Conservation (phyloP, 768 basidiomycete genomes). For the Phaeotremella skinneri region DNA sequence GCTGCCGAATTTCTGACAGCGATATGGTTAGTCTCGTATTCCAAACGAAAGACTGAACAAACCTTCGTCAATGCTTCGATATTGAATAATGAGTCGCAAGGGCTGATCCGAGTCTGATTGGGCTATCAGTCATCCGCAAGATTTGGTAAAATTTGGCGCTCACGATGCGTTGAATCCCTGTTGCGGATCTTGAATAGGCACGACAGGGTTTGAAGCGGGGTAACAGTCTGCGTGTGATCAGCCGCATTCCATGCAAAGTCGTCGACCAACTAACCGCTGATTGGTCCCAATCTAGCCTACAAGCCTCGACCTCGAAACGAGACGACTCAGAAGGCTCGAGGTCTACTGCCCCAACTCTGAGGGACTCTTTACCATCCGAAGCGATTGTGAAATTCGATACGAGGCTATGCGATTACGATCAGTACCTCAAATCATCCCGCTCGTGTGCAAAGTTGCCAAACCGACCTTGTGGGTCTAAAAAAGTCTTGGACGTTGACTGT, state of each 20-base stretch:
- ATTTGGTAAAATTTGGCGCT: constrained; percentile 27
- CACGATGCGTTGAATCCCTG: constrained; percentile 60
- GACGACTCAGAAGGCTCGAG: constrained; percentile 16
- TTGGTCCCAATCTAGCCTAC: constrained; percentile 8
- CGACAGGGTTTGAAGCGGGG: constrained; percentile 69
- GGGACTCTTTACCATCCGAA: constrained; percentile 69
- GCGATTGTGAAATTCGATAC: constrained; percentile 90
- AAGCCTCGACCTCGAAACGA: constrained; percentile 22
- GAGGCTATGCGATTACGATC: constrained; percentile 58
- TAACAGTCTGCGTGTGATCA: constrained; percentile 62
- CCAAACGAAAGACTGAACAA: neutral
- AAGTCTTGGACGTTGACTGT: constrained; percentile 95
- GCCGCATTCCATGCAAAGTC: constrained; percentile 51
- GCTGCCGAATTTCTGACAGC: constrained; percentile 9
- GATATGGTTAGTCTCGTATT: neutral
- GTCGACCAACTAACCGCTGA: constrained; percentile 54
- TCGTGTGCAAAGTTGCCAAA: neutral
- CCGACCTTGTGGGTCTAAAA: constrained; percentile 79
- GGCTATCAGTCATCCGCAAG: constrained; percentile 56
- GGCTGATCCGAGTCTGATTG: constrained; percentile 26
- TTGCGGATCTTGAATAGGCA: constrained; percentile 80
- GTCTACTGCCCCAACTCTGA: constrained; percentile 60
- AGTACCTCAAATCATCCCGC: neutral
- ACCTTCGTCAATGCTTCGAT: constrained; percentile 83
- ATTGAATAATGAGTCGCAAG: constrained; percentile 62